A percentile compares a stretch with the other conserved stretches of the same genome.
Conservation (phyloP, 2,329 filamentous ascomycete genomes). For the Aspergillus ruber region DNA sequence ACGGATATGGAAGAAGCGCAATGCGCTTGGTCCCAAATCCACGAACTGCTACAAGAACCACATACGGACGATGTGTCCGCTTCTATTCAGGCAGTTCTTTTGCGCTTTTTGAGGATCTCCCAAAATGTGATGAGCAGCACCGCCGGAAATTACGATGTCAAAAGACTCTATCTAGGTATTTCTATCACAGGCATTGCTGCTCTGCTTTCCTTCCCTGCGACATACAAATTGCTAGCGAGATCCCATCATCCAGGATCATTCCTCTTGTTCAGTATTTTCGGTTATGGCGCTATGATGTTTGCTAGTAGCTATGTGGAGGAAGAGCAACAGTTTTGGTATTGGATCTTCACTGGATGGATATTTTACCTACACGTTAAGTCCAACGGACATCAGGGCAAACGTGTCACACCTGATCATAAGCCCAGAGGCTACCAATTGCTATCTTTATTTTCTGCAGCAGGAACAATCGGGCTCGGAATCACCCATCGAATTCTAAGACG, state of each 20-base stretch:
- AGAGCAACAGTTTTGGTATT: conserved; percentile 99
- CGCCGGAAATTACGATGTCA: conserved; percentile 83
- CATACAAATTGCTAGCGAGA: conserved; percentile 22
- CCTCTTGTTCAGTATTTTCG: conserved; percentile 48
- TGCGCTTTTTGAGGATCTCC: conserved; percentile 61
- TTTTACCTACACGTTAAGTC: conserved; percentile 42
- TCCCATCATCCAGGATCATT: conserved; percentile 25
- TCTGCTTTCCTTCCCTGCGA: conserved; percentile 26
- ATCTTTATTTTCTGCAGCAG: conserved; percentile 6
- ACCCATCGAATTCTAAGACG: conserved; percentile 62
- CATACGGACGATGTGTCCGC: conserved; percentile 3
- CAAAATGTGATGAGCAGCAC: conserved; percentile 80
- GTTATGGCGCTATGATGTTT: conserved; percentile 89
- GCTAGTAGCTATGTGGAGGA: conserved; percentile 97
- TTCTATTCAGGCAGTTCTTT: conserved; percentile 20
- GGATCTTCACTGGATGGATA: conserved; percentile 54
- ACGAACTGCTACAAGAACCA: conserved; percentile 14
- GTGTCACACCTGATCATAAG: not conserved
- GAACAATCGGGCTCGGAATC: conserved; percentile 48
- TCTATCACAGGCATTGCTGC: conserved; percentile 39
- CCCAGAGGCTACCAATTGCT: not conserved
- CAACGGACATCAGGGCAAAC: conserved; percentile 4
- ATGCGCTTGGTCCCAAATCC: conserved; percentile 58
- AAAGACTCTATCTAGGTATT: conserved; percentile 35
- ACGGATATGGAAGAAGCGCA: conserved; percentile 52